Base-by-base conservation (phyloP, 2,329 filamentous ascomycete genomes). In the Metarhizium rileyi region DNA sequence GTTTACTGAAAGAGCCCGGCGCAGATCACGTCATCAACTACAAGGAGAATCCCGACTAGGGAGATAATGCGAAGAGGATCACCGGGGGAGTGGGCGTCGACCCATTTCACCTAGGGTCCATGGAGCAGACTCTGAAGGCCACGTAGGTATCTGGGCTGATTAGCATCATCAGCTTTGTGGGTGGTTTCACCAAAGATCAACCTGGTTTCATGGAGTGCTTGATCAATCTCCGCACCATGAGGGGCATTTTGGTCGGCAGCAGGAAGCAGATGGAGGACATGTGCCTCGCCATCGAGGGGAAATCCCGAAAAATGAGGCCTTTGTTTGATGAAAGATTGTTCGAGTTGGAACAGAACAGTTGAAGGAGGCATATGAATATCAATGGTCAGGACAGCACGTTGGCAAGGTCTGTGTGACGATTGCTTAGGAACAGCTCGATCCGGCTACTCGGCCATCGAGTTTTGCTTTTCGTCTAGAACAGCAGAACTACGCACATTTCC, bases 1-100 rank as follows among this genome's bases (percentile, higher is more conserved):
- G 55, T 55, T n/a, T 60, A 10, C 63, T 76, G 35, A 66, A 66
- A 64, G 65, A 69, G 59, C 67, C 76, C 14, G 74, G 73, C 25
- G 74, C 73, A 6, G 68, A 73, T 58, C 68, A 75, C 59, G 66
- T 76, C 52, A 65, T 77, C 57, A 76, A 75, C 63, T 76, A 76
- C 66, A 67, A 63, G 44, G 67, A 71, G 50, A 69, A 67, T 35
- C 55, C 63, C 4, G 64, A 69, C 55, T 76, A 73, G 73, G 74
- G 73, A 28, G 61, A 63, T 53, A 66, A 68, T 46, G 73, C 70
- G 25, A 68, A 64, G 59, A 57, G 63, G 51, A 55, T 76, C 27
- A 72, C 69, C 0, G 64, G 63, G 44, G 74, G 74, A 16, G 59
- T 53, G 16, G 73, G 73, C 38, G 68, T 75, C 22, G 71, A 76